phyloP scores from a whole-genome alignment of 495 filamentous ascomycete genomes.

The Hypoxylon crocopeplum region DNA sequence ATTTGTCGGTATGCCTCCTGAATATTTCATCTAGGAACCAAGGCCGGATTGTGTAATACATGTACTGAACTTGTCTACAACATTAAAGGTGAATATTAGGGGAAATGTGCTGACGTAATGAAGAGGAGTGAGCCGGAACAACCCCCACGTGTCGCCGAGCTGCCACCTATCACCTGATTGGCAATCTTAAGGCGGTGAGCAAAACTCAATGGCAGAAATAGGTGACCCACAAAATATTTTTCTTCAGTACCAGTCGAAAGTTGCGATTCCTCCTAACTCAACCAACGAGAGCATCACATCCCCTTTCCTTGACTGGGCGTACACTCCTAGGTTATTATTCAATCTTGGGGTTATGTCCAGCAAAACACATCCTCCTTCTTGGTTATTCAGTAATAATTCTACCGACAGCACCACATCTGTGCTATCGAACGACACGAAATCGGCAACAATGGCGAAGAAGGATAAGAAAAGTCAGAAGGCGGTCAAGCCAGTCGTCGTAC shows the following conservation, averaged over 20 bases:
- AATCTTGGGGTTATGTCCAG: conserved; percentile 36
- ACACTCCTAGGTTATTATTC: not conserved
- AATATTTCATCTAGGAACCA: no score
- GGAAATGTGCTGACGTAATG: no score
- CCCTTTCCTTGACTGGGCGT: not conserved
- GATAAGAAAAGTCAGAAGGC: conserved; percentile 37
- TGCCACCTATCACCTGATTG: no score
- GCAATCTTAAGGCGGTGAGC: conserved; percentile 18
- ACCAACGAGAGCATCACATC: not conserved
- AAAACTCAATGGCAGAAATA: conserved; percentile 26
- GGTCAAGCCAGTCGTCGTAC: conserved; percentile 21
- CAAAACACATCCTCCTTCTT: conserved; percentile 42
- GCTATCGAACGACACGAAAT: not conserved
- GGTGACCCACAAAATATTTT: conserved; percentile 36
- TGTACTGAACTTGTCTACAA: no score
- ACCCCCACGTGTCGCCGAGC: no score
- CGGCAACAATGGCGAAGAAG: conserved; percentile 42
- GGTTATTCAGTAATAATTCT: conserved; percentile 56
- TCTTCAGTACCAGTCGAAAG: not conserved
- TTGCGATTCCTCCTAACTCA: not conserved
- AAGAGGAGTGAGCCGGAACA: no score
- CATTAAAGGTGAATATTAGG: no score
- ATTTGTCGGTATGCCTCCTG: no score
- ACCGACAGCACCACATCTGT: conserved; percentile 23
- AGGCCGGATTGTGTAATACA: no score